These are phyloP conservation scores for Irpex rosettiformis DNA, from an alignment of 1,284 basidiomycete genomes.

Conservation along the genomic window DNA sequence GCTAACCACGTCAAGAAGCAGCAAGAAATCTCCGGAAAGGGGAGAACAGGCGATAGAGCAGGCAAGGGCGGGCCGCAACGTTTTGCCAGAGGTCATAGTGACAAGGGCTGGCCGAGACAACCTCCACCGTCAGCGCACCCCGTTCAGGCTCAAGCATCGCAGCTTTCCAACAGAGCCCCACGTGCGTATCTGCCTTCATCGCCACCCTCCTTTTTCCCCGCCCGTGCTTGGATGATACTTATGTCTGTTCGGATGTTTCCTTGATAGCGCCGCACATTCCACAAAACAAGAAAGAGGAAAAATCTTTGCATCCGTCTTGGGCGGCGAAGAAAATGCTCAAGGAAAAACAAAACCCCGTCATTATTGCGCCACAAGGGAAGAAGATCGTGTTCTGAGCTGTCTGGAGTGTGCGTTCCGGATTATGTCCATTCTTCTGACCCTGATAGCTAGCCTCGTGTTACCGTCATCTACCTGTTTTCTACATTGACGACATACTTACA, in stretches of 20 bases:
- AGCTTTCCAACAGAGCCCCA: background rate
- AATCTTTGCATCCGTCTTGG: constrained; percentile 86
- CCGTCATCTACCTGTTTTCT: background rate
- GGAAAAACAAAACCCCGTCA: constrained; percentile 53
- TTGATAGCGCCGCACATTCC: background rate
- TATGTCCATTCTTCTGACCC: background rate
- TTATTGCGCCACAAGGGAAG: constrained; percentile 59
- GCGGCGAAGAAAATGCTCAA: constrained; percentile 82
- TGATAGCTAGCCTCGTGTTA: background rate
- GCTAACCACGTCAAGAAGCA: constrained; percentile 88
- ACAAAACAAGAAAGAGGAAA: constrained; percentile 29
- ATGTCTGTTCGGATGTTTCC: background rate
- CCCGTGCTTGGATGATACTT: background rate
- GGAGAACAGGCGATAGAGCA: background rate
- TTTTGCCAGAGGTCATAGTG: background rate
- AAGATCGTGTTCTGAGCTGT: constrained; percentile 65
- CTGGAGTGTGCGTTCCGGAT: too few relatives aligned
- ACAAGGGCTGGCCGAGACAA: background rate
- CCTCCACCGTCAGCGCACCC: background rate
- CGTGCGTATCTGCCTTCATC: background rate
- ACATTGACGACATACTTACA: background rate
- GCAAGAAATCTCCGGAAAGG: constrained; percentile 22
- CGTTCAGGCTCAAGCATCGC: background rate
- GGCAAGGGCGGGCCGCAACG: background rate
- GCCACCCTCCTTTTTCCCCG: background rate